These are phyloP conservation scores for Ustilago xerochloae DNA, from an alignment of 1,284 basidiomycete genomes.

Conservation along the genomic window DNA sequence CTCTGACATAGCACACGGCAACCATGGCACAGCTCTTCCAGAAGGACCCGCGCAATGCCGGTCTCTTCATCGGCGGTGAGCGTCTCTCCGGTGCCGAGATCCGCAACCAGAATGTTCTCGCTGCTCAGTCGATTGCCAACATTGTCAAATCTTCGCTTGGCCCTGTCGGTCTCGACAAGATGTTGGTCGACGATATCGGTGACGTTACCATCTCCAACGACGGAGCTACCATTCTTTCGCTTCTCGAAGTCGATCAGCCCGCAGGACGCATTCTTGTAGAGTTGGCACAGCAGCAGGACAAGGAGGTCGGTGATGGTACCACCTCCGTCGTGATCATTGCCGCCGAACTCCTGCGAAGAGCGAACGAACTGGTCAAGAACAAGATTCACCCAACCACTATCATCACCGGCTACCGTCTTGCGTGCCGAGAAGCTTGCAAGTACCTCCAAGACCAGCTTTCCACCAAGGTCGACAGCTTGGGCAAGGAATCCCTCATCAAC, in stretches of 20 bases:
- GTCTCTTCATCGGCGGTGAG: constrained; percentile 86
- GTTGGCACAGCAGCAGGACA: constrained; percentile 98
- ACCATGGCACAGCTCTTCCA: constrained; percentile 67
- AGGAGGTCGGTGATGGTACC: constrained; percentile 98
- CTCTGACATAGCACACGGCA: neutral
- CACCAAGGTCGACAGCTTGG: constrained; percentile 91
- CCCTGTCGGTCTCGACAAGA: constrained; percentile 76
- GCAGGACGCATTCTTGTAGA: constrained; percentile 95
- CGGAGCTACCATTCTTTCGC: constrained; percentile 94
- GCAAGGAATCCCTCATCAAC: constrained; percentile 91
- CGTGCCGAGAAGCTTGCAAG: constrained; percentile 96
- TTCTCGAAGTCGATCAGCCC: constrained; percentile 90
- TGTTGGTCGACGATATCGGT: constrained; percentile 99
- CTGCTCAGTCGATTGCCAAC: constrained; percentile 95
- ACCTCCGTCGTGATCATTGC: constrained; percentile 98
- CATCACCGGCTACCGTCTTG: constrained; percentile 96
- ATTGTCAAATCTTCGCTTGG: constrained; percentile 96
- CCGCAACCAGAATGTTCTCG: constrained; percentile 90
- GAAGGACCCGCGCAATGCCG: constrained; percentile 66
- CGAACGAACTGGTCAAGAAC: constrained; percentile 97
- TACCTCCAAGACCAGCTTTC: constrained; percentile 98
- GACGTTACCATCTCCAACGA: constrained; percentile 99
- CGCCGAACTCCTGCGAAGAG: constrained; percentile 91
- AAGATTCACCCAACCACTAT: constrained; percentile 99
- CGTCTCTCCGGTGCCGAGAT: constrained; percentile 94